Percentiles rank a stretch among this genome's conserved stretches.
Conservation (phyloP, 148 eudicot genomes). For the Heliosperma pusillum region DNA sequence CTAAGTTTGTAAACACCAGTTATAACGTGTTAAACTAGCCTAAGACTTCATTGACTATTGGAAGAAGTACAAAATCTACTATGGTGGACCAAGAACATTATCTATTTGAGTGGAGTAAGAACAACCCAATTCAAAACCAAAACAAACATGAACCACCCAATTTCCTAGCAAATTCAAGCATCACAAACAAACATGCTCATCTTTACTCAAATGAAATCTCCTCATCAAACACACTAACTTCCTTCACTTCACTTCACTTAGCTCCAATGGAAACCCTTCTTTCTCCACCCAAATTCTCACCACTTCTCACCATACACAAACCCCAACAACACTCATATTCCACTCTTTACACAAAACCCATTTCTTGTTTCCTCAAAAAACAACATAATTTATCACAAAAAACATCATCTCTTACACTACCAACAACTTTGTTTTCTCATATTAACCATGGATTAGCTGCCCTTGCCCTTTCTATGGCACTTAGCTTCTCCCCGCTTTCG, state of each 20-base stretch:
- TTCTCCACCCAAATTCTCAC: slow-evolving; percentile 56
- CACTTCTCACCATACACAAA: slow-evolving; percentile 44
- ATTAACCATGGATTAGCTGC: slow-evolving; percentile 78
- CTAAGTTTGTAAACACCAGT: too few relatives aligned
- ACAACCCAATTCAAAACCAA: slow-evolving; percentile 21
- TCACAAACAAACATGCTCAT: background rate
- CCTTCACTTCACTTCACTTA: slow-evolving; percentile 17
- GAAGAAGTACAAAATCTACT: background rate
- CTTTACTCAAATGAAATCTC: slow-evolving; percentile 22
- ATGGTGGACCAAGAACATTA: slow-evolving; percentile 19
- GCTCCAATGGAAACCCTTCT: slow-evolving; percentile 78
- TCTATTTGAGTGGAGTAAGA: slow-evolving; percentile 1
- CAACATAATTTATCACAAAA: slow-evolving; percentile 28
- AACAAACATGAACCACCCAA: slow-evolving; percentile 57
- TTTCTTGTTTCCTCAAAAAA: slow-evolving; percentile 47
- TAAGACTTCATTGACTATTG: too few relatives aligned
- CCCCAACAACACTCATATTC: slow-evolving; percentile 31
- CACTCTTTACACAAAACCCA: slow-evolving; percentile 39
- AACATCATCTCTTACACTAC: slow-evolving; percentile 35
- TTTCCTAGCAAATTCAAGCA: slow-evolving; percentile 6
- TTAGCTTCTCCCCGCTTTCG: slow-evolving; percentile 59
- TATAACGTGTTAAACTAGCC: too few relatives aligned
- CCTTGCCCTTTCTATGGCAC: slow-evolving; percentile 70
- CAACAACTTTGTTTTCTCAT: slow-evolving; percentile 55
- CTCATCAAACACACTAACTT: slow-evolving; percentile 22